Evolutionary conservation across 495 filamentous ascomycete genomes (phyloP).

Genomic region (Penicillium salamii): DNA sequence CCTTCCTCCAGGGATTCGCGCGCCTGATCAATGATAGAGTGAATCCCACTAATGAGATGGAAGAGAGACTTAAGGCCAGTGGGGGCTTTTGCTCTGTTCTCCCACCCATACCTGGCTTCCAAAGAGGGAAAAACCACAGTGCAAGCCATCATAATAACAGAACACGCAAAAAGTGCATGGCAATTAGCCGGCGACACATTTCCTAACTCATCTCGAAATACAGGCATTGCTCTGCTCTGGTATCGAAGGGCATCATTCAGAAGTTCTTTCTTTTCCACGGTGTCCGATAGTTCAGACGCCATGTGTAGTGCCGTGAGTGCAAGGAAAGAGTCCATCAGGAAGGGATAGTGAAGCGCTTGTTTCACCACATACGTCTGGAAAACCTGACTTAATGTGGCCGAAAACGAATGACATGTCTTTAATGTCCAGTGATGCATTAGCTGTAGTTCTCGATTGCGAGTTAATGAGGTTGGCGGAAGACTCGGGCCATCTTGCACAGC

Average conservation of each 20-base stretch:
- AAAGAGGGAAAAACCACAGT: background rate
- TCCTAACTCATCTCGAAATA: background rate
- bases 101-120: background rate
- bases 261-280: background rate
- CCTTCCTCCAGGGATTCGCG: slow-evolving; percentile 14
- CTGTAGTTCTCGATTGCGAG: background rate
- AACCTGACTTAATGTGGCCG: background rate
- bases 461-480: background rate
- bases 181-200: background rate
- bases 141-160: slow-evolving; percentile 5
- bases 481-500: background rate
- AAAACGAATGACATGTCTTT: slow-evolving; percentile 3
- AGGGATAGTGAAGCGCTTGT: background rate
- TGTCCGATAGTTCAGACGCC: background rate
- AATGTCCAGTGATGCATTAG: slow-evolving; percentile 5
- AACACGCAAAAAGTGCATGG: slow-evolving; percentile 3
- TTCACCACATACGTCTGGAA: background rate
- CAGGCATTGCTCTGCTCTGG: slow-evolving; percentile 1
- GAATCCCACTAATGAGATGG: slow-evolving; percentile 8
- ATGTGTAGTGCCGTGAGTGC: slow-evolving; percentile 2
- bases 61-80: slow-evolving; percentile 10
- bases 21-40: slow-evolving; percentile 11
- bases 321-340: slow-evolving; percentile 2
- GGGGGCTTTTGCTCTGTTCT: background rate
- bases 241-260: background rate